Base-by-base conservation (phyloP, 768 basidiomycete species). In the Suillus paluster region DNA sequence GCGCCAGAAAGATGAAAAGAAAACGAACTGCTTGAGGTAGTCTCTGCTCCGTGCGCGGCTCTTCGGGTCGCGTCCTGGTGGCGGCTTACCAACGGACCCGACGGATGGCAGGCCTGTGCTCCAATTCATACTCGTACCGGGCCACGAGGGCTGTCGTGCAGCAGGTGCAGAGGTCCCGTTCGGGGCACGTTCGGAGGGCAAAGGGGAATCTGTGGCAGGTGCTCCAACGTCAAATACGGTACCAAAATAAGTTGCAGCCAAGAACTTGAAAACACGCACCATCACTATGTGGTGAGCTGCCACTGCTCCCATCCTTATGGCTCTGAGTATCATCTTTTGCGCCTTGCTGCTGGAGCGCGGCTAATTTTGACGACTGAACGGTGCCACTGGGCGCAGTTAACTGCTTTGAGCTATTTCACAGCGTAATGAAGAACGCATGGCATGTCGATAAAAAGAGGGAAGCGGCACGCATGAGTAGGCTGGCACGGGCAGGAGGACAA, bases 1-100 rank as follows among this genome's bases (percentile, higher is more conserved):
- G 46, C 46, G 50, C 63, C 11, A 75, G 56, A 49, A 62, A 23
- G 15, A 55, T 23, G 45, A 30, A 1, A 58, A 64, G 44, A 34
- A 34, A 25, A 83, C 90, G 71, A 69, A 95, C 89, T 99, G 97
- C 77, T 99, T 99, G 68, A 99, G 84, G 75, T 98, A 99, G 64
- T 99, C 97, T 59, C 96, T 83, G 78, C 94, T 96, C 61, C 94
- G 84, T 46, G 96, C 95, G 70, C 97, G 85, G 69, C 93, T 92
- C 77, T 97, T 97, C n/a, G 95, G 95, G 77, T 98, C 97, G 60
- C 94, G 87, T 38, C 90, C 92, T 10, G 88, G 86, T 25, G 84
- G 89, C 44, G 86, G 90, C 72, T 88, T 95, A 49, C 88, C 88
- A 66, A 85, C 73, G 48, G 81, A 83, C 54, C 82, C 80, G 54